Evolutionary conservation across 192 early-diverging fungal species (phyloP), one percentile per base, ranked within the genome.

Genomic region (Coemansia erecta): DNA sequence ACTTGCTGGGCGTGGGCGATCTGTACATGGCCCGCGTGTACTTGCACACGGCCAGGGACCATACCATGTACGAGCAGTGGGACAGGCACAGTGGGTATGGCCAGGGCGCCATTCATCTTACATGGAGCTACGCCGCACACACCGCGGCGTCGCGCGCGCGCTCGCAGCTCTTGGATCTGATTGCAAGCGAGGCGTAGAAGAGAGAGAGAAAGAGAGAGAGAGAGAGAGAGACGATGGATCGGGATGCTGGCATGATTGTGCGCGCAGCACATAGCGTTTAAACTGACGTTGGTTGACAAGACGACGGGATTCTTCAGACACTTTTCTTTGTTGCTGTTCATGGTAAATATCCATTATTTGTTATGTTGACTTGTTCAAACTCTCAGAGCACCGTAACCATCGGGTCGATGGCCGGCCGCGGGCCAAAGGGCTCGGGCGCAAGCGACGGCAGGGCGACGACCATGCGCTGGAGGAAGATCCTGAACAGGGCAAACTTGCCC

Each of bases 81-180:
- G 52, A 84, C 26, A 59, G 75, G 8, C 17, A 47, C 26, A 76
- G 72, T 3, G 91, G 91, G 1, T 80, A 66, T 41, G 76, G 78
- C 15, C 75, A 63, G 5, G 89, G 89, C 0, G 91, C 88, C 9
- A 40, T 53, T 0, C 77, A 90, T 48, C 63, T 93, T 58, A 91
- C 89, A 0, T 91, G 91, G 91, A 84, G 80, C 46, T 86, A 91
- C 59, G 86, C 85, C 1, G 73, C 84, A 0, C 77, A 78, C n/a
- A 60, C 44, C 4, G 46, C 74, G 9, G 74, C 74, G 21, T 39
- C 61, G 0, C 65, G 72, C 1, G 61, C 64, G 7, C 53, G 70
- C 0, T 12, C 37, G 17, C 1, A 54, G 40, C 58, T 72, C 1
- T 15, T 53, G 31, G 15, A 7, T 0, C 22, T 49, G 21, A 9